Evolutionary conservation across 352 stramenopile species (phyloP).

Genomic region (Globisporangium paddicum): DNA sequence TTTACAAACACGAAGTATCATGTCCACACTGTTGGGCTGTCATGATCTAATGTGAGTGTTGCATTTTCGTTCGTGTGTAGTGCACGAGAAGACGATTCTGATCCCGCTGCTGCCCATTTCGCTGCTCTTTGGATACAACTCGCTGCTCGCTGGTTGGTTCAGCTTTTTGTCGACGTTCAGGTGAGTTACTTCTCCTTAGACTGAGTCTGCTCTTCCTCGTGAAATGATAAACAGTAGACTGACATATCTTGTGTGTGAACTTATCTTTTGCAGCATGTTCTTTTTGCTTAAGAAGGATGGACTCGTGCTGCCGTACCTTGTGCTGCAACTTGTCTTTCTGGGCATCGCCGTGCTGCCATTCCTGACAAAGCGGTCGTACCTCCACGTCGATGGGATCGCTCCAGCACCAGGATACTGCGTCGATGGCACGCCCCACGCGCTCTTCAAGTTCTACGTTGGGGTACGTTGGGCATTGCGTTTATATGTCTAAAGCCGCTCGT

Average conservation of each 20-base stretch:
- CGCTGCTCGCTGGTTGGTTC: slow-evolving; percentile 71
- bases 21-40: neutral
- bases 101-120: slow-evolving; percentile 89
- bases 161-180: slow-evolving; percentile 80
- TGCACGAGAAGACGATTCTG: slow-evolving; percentile 97
- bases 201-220: neutral
- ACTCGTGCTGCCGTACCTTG: slow-evolving; percentile 64
- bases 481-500: neutral
- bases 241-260: neutral
- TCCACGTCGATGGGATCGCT: slow-evolving; percentile 17
- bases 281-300: slow-evolving; percentile 84
- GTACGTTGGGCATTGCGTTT: slow-evolving; percentile 23
- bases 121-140: slow-evolving; percentile 68
- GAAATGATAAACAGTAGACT: neutral
- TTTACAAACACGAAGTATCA: no score
- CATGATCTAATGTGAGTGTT: no score
- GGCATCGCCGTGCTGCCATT: slow-evolving; percentile 42
- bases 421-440: slow-evolving; percentile 26
- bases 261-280: slow-evolving; percentile 54
- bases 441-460: slow-evolving; percentile 39
- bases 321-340: slow-evolving; percentile 49
- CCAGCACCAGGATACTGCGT: slow-evolving; percentile 32
- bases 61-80: slow-evolving; percentile 23
- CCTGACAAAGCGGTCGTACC: slow-evolving; percentile 24
- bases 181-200: slow-evolving; percentile 23